These are phyloP conservation scores for Poronia punctata DNA, from an alignment of 495 filamentous ascomycete species.

Conservation along the genomic window DNA sequence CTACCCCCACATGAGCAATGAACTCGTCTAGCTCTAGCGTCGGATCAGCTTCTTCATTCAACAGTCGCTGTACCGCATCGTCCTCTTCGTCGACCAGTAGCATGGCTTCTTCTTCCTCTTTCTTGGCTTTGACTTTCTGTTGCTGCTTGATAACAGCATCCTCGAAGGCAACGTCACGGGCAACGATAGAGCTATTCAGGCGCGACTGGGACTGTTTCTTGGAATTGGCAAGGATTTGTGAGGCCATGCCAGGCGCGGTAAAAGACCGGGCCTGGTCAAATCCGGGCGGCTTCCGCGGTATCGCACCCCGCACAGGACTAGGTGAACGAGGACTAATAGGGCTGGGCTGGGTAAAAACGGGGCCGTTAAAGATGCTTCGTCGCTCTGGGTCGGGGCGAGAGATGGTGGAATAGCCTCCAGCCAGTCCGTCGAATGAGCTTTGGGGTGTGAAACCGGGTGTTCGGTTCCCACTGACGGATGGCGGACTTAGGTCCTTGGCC, in stretches of 20 bases:
- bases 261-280: slow-evolving; percentile 49
- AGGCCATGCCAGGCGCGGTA: slow-evolving; percentile 49
- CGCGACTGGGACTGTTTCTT: slow-evolving; percentile 19
- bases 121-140: slow-evolving; percentile 37
- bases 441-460: slow-evolving; percentile 57
- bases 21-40: slow-evolving; percentile 51
- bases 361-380: slow-evolving; percentile 49
- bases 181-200: slow-evolving; percentile 14
- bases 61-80: slow-evolving; percentile 43
- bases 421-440: slow-evolving; percentile 56
- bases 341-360: slow-evolving; percentile 53
- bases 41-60: slow-evolving; percentile 39
- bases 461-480: slow-evolving; percentile 37
- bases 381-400: slow-evolving; percentile 36
- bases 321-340: slow-evolving; percentile 65
- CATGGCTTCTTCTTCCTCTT: slow-evolving; percentile 40
- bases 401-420: slow-evolving; percentile 37
- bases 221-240: slow-evolving; percentile 32
- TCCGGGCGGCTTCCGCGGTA: slow-evolving; percentile 40
- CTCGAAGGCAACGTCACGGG: slow-evolving; percentile 19
- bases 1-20: slow-evolving; percentile 63
- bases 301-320: slow-evolving; percentile 58
- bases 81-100: slow-evolving; percentile 50
- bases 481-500: slow-evolving; percentile 58
- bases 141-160: slow-evolving; percentile 34